These are phyloP conservation scores for Setomelanomma holmii DNA, from an alignment of 2,329 filamentous ascomycete species.

Conservation along the genomic window DNA sequence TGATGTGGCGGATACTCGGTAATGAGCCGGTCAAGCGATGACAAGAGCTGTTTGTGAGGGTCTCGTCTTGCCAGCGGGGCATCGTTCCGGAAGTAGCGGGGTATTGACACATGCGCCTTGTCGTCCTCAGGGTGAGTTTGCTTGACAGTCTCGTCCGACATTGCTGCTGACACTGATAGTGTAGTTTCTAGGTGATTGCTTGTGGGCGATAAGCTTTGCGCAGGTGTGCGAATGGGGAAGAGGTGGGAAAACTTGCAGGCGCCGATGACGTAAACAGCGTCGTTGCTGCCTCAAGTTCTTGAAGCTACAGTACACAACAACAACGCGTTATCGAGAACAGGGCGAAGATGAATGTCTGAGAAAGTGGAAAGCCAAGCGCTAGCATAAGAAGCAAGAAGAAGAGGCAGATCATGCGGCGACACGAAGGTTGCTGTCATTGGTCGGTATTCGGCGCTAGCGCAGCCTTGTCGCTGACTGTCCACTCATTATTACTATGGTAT, in stretches of 20 bases:
- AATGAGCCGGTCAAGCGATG: constrained; percentile 58
- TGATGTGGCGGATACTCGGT: constrained; percentile 56
- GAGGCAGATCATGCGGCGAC: not conserved
- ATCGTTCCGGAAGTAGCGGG: constrained; percentile 53
- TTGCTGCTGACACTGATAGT: constrained; percentile 4
- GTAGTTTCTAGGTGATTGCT: not conserved
- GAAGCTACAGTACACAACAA: too few relatives aligned
- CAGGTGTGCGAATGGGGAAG: too few relatives aligned
- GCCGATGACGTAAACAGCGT: constrained; percentile 36
- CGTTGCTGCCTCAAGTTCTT: not conserved
- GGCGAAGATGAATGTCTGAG: too few relatives aligned
- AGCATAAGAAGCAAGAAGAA: not conserved
- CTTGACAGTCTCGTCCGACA: constrained; percentile 37
- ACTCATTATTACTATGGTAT: not conserved
- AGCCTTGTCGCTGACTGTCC: not conserved
- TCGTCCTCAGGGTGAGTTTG: constrained; percentile 21
- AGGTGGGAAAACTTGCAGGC: not conserved
- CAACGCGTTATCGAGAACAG: too few relatives aligned
- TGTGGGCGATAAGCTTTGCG: not conserved
- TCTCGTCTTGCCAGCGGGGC: constrained; percentile 48
- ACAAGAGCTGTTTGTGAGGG: constrained; percentile 59
- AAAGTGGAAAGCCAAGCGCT: not conserved
- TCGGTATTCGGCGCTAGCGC: not conserved
- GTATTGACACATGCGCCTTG: constrained; percentile 36
- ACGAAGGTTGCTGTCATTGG: not conserved